Base-by-base conservation (phyloP, 2,329 filamentous ascomycete species). In the Aspergillus fischeri region DNA sequence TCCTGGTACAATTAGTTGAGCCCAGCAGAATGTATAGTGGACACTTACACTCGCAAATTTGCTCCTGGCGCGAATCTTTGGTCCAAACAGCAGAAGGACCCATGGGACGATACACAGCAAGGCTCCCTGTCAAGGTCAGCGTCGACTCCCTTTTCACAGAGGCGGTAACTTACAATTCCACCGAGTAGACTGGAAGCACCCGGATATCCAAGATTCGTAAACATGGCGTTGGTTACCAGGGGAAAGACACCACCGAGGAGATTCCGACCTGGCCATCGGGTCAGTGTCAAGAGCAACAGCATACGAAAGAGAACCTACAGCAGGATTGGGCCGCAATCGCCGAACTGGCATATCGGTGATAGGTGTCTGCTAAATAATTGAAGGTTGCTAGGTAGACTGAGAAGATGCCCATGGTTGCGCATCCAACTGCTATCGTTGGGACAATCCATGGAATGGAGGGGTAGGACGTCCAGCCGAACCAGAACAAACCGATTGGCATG, bases 311-410 rank as follows among this genome's bases (percentile, higher is more conserved):
- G 28, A 14, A 63, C 72, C 45, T 67, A 75, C 90, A 93, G 70
- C 90, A 95, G 17, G 85, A 89, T 76, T 96, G 91, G 0, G 92
- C 91, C 0, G 92, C 92, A 5, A 96, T 78, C 0, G 92, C 92
- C 0, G 90, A 94, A 42, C 87, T 91, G 0, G 92, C 91, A 66
- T 93, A 96, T 2, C 83, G 80, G 69, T 92, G 88, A 72, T 96
- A 97, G 1, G 87, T 88, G 69, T 97, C 92, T 21, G 92, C 91
- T 1, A 97, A 81, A 65, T 96, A 97, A 70, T 97, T 97, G 77
- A 97, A 96, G 0, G 91, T 90, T 2, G 92, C 88, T 1, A 97
- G 81, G 69, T 95, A 95, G 38, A 97, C 86, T 44, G 85, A 87
- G 72, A 91, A 93, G 62, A 97, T 95, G 28, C 92, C 88, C 79